Evolutionary conservation across 139 green algal genomes (phyloP), one percentile per base, ranked within the genome.

Genomic region (Micractinium sp.): DNA sequence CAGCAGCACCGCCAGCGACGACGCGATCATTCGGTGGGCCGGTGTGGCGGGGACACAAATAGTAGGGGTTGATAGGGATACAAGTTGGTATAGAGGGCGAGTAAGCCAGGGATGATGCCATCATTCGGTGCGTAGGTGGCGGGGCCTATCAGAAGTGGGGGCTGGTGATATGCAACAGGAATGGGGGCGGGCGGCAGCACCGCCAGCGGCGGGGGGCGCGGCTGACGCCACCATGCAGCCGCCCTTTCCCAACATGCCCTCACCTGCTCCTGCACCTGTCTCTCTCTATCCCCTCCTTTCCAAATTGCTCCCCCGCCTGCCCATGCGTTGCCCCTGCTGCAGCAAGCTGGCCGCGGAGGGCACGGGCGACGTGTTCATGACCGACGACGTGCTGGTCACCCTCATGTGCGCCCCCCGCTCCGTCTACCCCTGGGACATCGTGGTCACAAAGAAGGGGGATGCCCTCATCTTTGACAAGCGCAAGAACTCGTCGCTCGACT

Each of bases 401-500:
- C 95, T 99, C 41, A 99, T 99, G 98, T 98, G 95, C 91, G 95
- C 97, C 13, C 87, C 95, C 38, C 95, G 95, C 31, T 97, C 94
- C 47, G 94, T 98, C 53, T 99, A 99, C 95, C 95, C 94, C 71
- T 99, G 98, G 98, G 96, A 98, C 86, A 84, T 98, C 23, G 87
- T 98, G 19, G 90, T 98, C 36, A 94, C 94, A 15, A 91, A 92
- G 67, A 79, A 76, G 14, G 95, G 93, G 38, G 92, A 92, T 88
- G 92, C 94, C 84, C 91, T 98, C 19, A 96, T 95, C 89, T 96
- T 99, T 79, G 98, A 99, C 95, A 97, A 97, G 90, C 93, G 98
- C 53, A 90, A 95, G 27, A 91, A 91, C 85, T 93, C 86, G 41
- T 94, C 89, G 66, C 95, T 99, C 60, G 97, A 99, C 91, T 93